Evolutionary conservation across 225 moss, liverwort and hornwort species (phyloP), one percentile per base, ranked within the genome.

Genomic region (Bryoerythrophyllum caledonicum): DNA sequence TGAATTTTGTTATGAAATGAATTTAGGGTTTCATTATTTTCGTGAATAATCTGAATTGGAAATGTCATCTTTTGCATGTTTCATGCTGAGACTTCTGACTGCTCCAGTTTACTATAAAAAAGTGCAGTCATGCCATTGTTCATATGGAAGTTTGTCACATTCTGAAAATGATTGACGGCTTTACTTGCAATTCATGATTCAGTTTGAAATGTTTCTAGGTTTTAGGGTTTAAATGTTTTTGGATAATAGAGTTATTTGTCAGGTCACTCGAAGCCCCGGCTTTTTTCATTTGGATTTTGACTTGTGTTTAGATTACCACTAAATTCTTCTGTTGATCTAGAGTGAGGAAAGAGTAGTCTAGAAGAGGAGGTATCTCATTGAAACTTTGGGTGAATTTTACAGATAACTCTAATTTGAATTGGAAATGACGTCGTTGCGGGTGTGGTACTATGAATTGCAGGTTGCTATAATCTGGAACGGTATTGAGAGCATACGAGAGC

Each of bases 401-500:
- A 19, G 19, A 49, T 16, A 17, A 49, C 48, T 19, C 48, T 49
- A 49, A 19, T 10, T 19, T 46, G 17, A 66, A 27, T 19, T 10
- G 46, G 46, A 10, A 5, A 9, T 68, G 21, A 49, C 21, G 53
- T 9, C 17, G 35, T 66, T 52, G 35, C 9, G 25, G 52, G 62
- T 28, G 58, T 67, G 71, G 51, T 21, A 49, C 19, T 17, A 49
- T 49, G 1, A 10, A 49, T 67, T 81, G 75, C 89, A 96, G 96
- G 90, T 92, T 8, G 79, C 85, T 25, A 86, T 96, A 4, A 88
- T 96, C 43, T 96, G 90, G 90, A 92, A 96, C 70, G 96, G 96
- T 16, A 94, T 96, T n/a, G 93, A 90, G 68, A 93, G 96, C 38
- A 96, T 96, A 49, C 90, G 92, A 27, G 85, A 92, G 64, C 81